Percentiles rank a stretch among this genome's conserved stretches.
Conservation (phyloP, 2,329 filamentous ascomycete genomes). For the Phialophora chinensis region DNA sequence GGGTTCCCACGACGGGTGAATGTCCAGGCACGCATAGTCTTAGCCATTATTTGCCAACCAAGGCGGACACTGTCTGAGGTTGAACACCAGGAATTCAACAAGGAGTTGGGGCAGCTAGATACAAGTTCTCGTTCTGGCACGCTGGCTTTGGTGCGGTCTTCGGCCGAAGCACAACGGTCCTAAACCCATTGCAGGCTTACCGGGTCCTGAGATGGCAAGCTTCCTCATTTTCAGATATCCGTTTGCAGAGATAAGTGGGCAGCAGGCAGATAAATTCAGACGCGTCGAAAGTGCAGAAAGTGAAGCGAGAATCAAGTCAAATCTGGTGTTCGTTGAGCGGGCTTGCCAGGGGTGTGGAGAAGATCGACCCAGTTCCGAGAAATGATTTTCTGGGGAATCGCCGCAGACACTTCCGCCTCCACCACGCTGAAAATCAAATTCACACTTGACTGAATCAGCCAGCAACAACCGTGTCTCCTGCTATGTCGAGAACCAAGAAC, state of each 20-base stretch:
- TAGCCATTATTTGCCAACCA: not conserved
- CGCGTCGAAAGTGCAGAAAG: not conserved
- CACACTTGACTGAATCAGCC: not conserved
- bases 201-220: not conserved
- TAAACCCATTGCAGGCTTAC: not conserved
- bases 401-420: not conserved
- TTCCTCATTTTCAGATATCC: not conserved
- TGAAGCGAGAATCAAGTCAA: not conserved
- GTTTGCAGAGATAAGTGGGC: not conserved
- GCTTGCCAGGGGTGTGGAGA: slow-evolving; percentile 4
- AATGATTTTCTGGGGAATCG: slow-evolving; percentile 1
- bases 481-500: slow-evolving; percentile 5
- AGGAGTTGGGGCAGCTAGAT: not conserved
- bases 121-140: not conserved
- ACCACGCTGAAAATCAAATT: not conserved
- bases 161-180: not conserved
- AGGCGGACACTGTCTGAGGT: not conserved
- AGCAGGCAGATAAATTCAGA: not conserved
- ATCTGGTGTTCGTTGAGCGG: not conserved
- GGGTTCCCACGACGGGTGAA: slow-evolving; percentile 22
- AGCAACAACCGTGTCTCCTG: not conserved
- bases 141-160: not conserved
- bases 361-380: not conserved
- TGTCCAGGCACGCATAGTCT: slow-evolving; percentile 28
- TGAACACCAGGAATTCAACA: not conserved